phyloP scores from a whole-genome alignment of 208 protist genomes.

The Trypanosoma caninum region DNA sequence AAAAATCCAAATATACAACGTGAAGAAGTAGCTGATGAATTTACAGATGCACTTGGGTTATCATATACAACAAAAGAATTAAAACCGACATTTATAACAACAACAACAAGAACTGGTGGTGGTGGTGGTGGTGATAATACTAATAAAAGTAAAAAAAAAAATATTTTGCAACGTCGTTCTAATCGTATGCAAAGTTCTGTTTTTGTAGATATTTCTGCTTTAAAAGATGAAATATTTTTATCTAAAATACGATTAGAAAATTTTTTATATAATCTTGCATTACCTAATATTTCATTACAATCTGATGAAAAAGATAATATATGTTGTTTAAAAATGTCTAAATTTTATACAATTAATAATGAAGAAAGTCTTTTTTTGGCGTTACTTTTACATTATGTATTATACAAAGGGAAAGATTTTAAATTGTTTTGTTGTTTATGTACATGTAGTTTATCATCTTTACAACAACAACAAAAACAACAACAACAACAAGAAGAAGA shows the following conservation, averaged over 20 bases:
- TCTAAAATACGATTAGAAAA: constrained; percentile 5
- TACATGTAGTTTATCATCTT: constrained; percentile 2
- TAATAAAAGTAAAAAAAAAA: constrained; percentile 3
- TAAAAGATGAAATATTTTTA: constrained; percentile 13
- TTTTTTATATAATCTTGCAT: not conserved
- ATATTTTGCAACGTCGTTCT: not conserved
- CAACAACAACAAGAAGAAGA: constrained; percentile 1
- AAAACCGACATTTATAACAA: not conserved
- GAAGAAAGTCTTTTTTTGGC: constrained; percentile 10
- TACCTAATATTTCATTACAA: not conserved
- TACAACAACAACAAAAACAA: not conserved
- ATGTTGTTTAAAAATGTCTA: not conserved
- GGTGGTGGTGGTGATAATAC: not conserved
- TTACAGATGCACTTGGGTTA: not conserved
- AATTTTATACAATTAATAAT: not conserved
- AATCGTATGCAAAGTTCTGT: not conserved
- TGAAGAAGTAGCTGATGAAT: constrained; percentile 7
- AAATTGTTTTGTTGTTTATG: constrained; percentile 20
- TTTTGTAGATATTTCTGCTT: not conserved
- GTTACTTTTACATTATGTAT: constrained; percentile 12
- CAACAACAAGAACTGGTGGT: not conserved
- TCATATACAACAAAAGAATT: no score
- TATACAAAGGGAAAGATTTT: constrained; percentile 10
- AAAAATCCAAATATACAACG: constrained; percentile 8
- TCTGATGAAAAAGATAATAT: not conserved